Evolutionary conservation across 1,284 basidiomycete genomes (phyloP), one percentile per base, ranked within the genome.

Genomic region (Papiliotrema nemorosa): DNA sequence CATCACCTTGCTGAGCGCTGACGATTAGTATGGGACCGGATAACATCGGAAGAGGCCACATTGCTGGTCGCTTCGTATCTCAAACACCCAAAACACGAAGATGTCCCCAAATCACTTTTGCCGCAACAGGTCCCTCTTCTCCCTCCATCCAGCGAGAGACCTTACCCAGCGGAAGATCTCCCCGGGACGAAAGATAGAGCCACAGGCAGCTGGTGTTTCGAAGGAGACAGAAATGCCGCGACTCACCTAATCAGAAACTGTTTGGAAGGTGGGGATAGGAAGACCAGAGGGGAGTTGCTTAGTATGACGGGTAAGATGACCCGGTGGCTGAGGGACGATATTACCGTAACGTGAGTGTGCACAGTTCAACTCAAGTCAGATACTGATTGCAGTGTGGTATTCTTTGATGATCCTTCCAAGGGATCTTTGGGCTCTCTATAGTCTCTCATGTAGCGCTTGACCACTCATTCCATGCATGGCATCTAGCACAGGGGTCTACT

Each of bases 181-280:
- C 66, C 67, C 2, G 58, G 64, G 14, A 45, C 58, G 22, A 47
- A 43, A 12, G 43, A 45, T 39, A 50, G 57, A 24, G 42, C 44
- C 31, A 39, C 46, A 14, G 70, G 68, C 9, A 77, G 78, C 18
- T 93, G 90, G 88, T 81, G 83, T 13, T 96, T 90, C 66, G 82
- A 82, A 54, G 65, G 62, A n/a, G 93, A 98, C 69, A 83, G 84
- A 29, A 92, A 97, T 67, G 77, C 91, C 48, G 83, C 88, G 47
- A 86, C 90, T 16, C 96, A 97, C 74, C 78, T 98, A 33, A 91
- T 97, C 55, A 81, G 94, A 57, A 98, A 98, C 67, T 90, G 91
- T 13, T 83, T 97, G 53, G 93, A 89, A 25, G 92, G 93, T 18
- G 90, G 83, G 0, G 84, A 96, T 67, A 79, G 82, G 53, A 76